A percentile compares a stretch with the other conserved stretches of the same genome.
Evolutionary conservation across 805 yeast species (phyloP).

Genomic region (Jamesozyma spencerorum): DNA sequence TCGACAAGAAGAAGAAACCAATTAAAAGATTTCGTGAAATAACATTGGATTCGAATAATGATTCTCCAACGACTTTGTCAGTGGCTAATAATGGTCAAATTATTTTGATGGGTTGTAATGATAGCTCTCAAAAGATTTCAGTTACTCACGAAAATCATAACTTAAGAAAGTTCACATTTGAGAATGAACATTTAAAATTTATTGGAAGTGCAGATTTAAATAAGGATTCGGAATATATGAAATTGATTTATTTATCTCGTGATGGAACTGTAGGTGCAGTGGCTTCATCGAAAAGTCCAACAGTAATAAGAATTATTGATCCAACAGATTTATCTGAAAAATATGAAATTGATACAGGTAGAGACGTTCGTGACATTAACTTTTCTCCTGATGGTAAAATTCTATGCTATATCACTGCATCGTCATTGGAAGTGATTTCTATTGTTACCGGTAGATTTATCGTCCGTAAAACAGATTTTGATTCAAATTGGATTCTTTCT

Average conservation of each 20-base stretch:
- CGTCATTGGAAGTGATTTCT: constrained; percentile 38
- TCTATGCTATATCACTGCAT: constrained; percentile 53
- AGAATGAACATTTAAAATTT: constrained; percentile 52
- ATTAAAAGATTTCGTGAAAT: constrained; percentile 58
- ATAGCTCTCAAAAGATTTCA: constrained; percentile 46
- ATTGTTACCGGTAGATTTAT: constrained; percentile 34
- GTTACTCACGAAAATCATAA: constrained; percentile 55
- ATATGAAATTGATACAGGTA: constrained; percentile 44
- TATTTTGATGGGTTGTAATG: constrained; percentile 71
- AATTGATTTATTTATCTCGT: constrained; percentile 46
- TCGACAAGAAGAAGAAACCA: constrained; percentile 34
- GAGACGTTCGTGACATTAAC: constrained; percentile 54
- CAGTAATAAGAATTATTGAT: constrained; percentile 53
- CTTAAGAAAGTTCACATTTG: constrained; percentile 52
- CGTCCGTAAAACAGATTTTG: constrained; percentile 30
- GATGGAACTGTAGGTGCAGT: constrained; percentile 59
- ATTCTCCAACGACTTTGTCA: constrained; percentile 81
- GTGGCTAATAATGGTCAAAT: constrained; percentile 29
- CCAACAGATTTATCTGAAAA: constrained; percentile 45
- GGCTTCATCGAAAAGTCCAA: constrained; percentile 59
- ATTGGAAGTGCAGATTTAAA: constrained; percentile 50
- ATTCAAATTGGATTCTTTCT: constrained; percentile 24
- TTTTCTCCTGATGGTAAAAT: constrained; percentile 60
- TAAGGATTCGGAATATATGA: constrained; percentile 44
- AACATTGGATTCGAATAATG: constrained; percentile 54